Conservation (phyloP, 805 yeast species). For the Starmerella sp. region DNA sequence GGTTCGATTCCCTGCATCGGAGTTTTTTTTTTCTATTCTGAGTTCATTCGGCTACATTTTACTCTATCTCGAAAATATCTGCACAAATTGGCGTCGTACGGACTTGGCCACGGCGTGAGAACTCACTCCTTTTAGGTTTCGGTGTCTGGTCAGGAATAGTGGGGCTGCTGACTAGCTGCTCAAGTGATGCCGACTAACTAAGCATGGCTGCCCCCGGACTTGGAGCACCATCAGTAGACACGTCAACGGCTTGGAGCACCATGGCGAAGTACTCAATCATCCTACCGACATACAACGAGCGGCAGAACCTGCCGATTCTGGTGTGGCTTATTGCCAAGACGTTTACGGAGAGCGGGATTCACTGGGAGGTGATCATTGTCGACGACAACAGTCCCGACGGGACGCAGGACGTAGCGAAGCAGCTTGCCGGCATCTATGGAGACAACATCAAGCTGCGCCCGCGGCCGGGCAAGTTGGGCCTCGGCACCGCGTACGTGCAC, state of each 20-base stretch:
- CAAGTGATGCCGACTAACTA: neutral
- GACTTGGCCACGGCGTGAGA: no score
- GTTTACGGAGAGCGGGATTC: constrained; percentile 42
- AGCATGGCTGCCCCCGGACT: neutral
- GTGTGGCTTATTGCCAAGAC: constrained; percentile 59
- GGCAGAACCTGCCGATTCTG: constrained; percentile 55
- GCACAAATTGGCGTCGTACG: no score
- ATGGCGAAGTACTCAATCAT: constrained; percentile 55
- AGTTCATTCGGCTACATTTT: no score
- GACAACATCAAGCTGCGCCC: constrained; percentile 55
- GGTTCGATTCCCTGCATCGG: constrained; percentile 32
- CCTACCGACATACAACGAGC: constrained; percentile 69
- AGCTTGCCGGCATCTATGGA: constrained; percentile 39
- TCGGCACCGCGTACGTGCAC: constrained; percentile 72
- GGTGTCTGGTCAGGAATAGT: neutral
- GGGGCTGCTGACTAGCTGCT: neutral
- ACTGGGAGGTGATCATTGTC: constrained; percentile 70
- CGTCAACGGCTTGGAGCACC: neutral
- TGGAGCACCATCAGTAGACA: neutral
- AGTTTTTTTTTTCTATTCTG: constrained; percentile 6
- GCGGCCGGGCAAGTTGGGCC: constrained; percentile 65
- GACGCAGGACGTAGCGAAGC: constrained; percentile 44
- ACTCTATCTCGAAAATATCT: no score
- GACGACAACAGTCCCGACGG: constrained; percentile 78
- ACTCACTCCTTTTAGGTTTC: no score